Base-by-base conservation (phyloP, 192 early-diverging fungal genomes). In the Rhizophagus sp. region DNA sequence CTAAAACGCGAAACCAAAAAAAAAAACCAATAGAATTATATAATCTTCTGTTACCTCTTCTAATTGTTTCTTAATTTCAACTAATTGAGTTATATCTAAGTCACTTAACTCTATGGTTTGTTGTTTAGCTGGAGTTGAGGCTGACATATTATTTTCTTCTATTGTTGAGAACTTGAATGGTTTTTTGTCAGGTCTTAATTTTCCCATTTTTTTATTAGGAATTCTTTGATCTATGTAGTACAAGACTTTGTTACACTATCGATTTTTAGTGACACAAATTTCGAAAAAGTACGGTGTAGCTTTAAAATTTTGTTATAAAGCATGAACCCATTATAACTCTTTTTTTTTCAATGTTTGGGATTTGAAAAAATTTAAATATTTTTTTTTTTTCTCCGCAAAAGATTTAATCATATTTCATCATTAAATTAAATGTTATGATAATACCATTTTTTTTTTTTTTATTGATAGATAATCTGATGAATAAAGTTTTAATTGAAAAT, bases 71-170 rank as follows among this genome's bases (percentile, higher is more conserved):
- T 93, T 93, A 80, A 97, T 91, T 66, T 92, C 90, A 69, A 93
- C 91, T 41, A 98, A 90, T 83, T 97, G 95, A 30, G 87, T 85
- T 39, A 98, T 83, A 49, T 96, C 94, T 77, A 98, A 89, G 81
- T 96, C 94, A 78, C 87, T 88, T 57, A 97, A 87, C 84, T 96
- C 92, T 81, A 98, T 95, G 62, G 80, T 85, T 34, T 41, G 67
- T 36, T 69, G 67, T 36, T 69, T 69, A 22, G 36, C 17, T 57
- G 52, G 1, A 22, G 17, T 19, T 57, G 52, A 57, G 6, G 52
- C 22, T 19, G 52, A 22, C 52, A 57, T 57, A 57, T 17, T 57
- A 57, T 22, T 22, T 57, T 22, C 52, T 22, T 57, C 19, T 57
- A 0, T 19, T 0, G 17, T 57, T 57, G 19, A 22, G 22, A 57